phyloP scores from a whole-genome alignment of 352 stramenopile species.

The Phytophthora multivora region DNA sequence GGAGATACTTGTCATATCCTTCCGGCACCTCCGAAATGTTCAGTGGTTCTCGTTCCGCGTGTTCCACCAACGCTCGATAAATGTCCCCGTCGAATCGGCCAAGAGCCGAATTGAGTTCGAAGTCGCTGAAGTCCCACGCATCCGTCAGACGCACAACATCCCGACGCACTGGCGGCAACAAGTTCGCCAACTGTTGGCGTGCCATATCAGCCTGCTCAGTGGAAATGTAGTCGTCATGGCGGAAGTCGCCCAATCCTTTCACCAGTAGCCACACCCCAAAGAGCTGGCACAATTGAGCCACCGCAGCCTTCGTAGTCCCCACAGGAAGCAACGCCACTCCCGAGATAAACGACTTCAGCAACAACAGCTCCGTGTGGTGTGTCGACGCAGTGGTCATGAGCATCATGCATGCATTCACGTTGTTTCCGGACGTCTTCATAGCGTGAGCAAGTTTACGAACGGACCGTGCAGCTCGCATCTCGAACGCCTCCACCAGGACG shows the following conservation, averaged over 20 bases:
- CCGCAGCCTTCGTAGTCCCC: conserved; percentile 29
- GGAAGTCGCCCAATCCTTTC: conserved; percentile 52
- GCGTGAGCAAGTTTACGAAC: conserved; percentile 41
- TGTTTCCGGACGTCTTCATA: conserved; percentile 39
- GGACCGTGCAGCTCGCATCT: conserved; percentile 35
- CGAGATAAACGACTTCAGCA: conserved; percentile 41
- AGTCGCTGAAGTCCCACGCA: conserved; percentile 51
- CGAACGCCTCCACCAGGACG: conserved; percentile 41
- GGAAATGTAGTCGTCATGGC: conserved; percentile 52
- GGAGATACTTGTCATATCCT: conserved; percentile 45
- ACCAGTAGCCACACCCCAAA: conserved; percentile 46
- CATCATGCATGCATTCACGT: conserved; percentile 49
- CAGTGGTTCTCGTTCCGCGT: conserved; percentile 42
- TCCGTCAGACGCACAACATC: conserved; percentile 51
- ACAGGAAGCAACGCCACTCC: conserved; percentile 29
- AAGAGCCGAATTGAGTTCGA: conserved; percentile 60
- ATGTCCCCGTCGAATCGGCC: conserved; percentile 58
- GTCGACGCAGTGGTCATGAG: conserved; percentile 49
- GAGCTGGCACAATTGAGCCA: conserved; percentile 40
- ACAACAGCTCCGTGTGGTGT: conserved; percentile 46
- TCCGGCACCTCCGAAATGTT: conserved; percentile 49
- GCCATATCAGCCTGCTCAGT: conserved; percentile 37
- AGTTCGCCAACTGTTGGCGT: conserved; percentile 29
- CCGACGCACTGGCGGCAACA: conserved; percentile 42
- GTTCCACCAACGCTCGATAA: conserved; percentile 46